Conservation (phyloP, 2,329 filamentous ascomycete genomes). For the Coleophoma eucalyptorum region DNA sequence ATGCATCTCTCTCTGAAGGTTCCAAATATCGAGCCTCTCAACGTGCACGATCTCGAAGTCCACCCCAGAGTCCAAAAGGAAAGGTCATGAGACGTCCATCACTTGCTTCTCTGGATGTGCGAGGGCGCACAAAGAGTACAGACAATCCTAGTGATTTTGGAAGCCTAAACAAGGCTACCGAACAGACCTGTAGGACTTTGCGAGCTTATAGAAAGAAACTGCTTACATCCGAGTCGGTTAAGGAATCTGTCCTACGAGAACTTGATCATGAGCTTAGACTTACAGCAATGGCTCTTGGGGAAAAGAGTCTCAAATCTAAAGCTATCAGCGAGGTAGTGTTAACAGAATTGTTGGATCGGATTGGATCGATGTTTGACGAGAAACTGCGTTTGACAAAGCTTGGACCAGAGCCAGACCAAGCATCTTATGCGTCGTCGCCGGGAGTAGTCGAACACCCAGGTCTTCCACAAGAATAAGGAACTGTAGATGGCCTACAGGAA, state of each 20-base stretch:
- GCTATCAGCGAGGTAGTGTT: conserved; percentile 54
- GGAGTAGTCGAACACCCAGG: too few relatives aligned
- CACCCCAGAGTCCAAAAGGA: conserved; percentile 20
- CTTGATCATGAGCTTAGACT: conserved; percentile 62
- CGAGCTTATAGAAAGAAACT: conserved; percentile 62
- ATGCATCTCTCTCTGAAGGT: conserved; percentile 23
- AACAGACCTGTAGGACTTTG: conserved; percentile 59
- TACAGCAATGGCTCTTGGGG: conserved; percentile 52
- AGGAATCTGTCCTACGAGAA: conserved; percentile 54
- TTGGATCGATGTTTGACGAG: conserved; percentile 70
- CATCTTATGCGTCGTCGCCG: too few relatives aligned
- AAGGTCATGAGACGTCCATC: conserved; percentile 45
- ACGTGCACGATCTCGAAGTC: conserved; percentile 25
- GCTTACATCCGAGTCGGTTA: conserved; percentile 49
- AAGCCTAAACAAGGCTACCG: conserved; percentile 57
- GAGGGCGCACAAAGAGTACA: conserved; percentile 46
- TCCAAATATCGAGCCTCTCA: conserved; percentile 12
- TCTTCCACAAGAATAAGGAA: too few relatives aligned
- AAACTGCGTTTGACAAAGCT: conserved; percentile 50
- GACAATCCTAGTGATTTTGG: conserved; percentile 42
- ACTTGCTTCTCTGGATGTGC: conserved; percentile 41
- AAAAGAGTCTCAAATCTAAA: conserved; percentile 31
- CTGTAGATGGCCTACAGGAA: too few relatives aligned
- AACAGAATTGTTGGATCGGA: conserved; percentile 67
- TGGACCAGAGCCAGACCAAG: conserved; percentile 5